A percentile compares a stretch with the other conserved stretches of the same genome.
These are phyloP conservation scores for Euphorbia celastroides DNA, from an alignment of 441 rosid genomes.

Conservation along the genomic window DNA sequence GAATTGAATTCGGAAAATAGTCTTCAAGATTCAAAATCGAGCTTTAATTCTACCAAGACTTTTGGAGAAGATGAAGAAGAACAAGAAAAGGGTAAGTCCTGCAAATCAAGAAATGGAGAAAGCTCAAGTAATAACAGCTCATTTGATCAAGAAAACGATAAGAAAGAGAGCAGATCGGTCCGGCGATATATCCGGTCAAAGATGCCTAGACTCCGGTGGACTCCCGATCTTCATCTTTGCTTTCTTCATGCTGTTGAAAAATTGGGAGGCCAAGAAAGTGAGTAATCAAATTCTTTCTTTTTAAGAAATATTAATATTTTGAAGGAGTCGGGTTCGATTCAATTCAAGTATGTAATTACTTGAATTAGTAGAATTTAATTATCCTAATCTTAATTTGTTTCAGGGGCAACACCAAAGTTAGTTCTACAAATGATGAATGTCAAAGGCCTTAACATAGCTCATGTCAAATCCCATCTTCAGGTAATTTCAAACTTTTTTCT, in stretches of 20 bases:
- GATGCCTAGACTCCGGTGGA: constrained; percentile 86
- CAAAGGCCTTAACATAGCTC: constrained; percentile 82
- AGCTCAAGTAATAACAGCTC: constrained; percentile 56
- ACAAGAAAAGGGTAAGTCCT: constrained; percentile 23
- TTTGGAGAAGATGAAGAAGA: constrained; percentile 24
- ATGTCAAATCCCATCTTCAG: constrained; percentile 98
- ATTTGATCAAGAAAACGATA: constrained; percentile 39
- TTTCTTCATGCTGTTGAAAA: constrained; percentile 83
- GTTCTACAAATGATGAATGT: constrained; percentile 89
- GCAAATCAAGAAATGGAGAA: constrained; percentile 24
- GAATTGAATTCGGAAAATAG: neutral
- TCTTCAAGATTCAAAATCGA: constrained; percentile 35
- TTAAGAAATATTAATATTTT: too few relatives aligned
- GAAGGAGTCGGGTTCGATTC: too few relatives aligned
- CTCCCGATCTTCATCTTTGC: constrained; percentile 90
- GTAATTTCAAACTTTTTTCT: constrained; percentile 19
- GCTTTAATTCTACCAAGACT: constrained; percentile 21
- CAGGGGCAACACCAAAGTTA: constrained; percentile 90
- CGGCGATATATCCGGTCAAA: constrained; percentile 78
- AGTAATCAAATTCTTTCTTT: constrained; percentile 17
- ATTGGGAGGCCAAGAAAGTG: constrained; percentile 72
- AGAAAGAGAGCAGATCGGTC: constrained; percentile 46
- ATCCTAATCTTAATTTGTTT: too few relatives aligned
- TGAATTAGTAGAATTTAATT: neutral
- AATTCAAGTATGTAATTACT: neutral